Evolutionary conservation across 2,329 filamentous ascomycete genomes (phyloP).

Genomic region (Fusarium hostae): DNA sequence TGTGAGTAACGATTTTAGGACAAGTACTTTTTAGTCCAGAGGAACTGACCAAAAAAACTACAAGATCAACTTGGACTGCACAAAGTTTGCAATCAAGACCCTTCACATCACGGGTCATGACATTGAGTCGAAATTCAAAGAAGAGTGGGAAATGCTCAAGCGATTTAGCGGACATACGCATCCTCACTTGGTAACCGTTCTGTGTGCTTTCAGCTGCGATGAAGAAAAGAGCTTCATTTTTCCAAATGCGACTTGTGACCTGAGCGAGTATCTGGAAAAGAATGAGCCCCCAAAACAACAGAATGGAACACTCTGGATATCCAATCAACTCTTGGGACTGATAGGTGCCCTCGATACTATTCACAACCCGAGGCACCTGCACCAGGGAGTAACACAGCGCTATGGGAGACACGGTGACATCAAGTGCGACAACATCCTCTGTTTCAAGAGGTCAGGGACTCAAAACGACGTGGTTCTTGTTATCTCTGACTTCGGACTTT

Average conservation of each 20-base stretch:
- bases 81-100: constrained; percentile 9
- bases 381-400: not conserved
- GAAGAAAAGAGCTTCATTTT: constrained; percentile 10
- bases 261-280: not conserved
- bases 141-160: not conserved
- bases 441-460: not conserved
- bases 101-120: not conserved
- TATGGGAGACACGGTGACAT: constrained; percentile 16
- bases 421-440: constrained; percentile 23
- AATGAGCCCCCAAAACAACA: rapidly evolving
- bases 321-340: not conserved
- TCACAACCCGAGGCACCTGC: not conserved
- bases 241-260: not conserved
- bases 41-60: too few relatives aligned
- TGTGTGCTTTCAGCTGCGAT: not conserved
- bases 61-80: not conserved
- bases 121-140: not conserved
- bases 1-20: not conserved
- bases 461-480: not conserved
- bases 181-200: constrained; percentile 1
- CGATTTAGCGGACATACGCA: constrained; percentile 9
- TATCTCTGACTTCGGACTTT: constrained; percentile 13
- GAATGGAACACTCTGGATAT: not conserved
- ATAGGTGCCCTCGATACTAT: constrained; percentile 17
- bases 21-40: too few relatives aligned